Conservation (phyloP, 352 stramenopile species). For the Phytophthora sp. region DNA sequence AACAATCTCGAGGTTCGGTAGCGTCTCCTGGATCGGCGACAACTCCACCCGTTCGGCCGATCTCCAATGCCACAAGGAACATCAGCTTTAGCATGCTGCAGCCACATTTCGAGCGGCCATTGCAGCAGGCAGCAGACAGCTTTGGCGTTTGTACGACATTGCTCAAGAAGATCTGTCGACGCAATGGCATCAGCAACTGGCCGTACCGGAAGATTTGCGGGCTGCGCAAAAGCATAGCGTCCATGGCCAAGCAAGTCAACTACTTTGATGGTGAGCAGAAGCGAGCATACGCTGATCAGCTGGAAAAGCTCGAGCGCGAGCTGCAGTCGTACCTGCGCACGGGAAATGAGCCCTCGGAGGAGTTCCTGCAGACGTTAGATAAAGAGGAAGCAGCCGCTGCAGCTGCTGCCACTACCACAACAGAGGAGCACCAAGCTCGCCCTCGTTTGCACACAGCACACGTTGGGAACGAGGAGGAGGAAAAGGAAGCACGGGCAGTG, state of each 20-base stretch:
- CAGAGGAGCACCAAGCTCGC: background rate
- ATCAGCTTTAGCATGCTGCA: constrained; percentile 66
- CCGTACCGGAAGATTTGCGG: constrained; percentile 64
- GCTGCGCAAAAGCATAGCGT: constrained; percentile 62
- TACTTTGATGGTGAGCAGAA: constrained; percentile 69
- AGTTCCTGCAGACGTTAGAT: constrained; percentile 30
- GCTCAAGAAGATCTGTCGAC: constrained; percentile 73
- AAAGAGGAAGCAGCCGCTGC: no score
- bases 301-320: constrained; percentile 47
- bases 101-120: constrained; percentile 59
- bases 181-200: constrained; percentile 68
- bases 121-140: constrained; percentile 54
- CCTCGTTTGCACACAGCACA: background rate
- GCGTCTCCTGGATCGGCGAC: background rate
- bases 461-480: constrained; percentile 14
- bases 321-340: constrained; percentile 54
- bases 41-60: constrained; percentile 25
- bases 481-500: constrained; percentile 19
- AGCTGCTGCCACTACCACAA: constrained; percentile 4
- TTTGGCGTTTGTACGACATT: constrained; percentile 73
- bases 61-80: constrained; percentile 53
- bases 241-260: constrained; percentile 65
- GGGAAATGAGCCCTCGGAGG: constrained; percentile 41
- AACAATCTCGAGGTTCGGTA: background rate
- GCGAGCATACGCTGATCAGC: constrained; percentile 51